Base-by-base conservation (phyloP, 139 green algal species). In the Asterochloris erici region DNA sequence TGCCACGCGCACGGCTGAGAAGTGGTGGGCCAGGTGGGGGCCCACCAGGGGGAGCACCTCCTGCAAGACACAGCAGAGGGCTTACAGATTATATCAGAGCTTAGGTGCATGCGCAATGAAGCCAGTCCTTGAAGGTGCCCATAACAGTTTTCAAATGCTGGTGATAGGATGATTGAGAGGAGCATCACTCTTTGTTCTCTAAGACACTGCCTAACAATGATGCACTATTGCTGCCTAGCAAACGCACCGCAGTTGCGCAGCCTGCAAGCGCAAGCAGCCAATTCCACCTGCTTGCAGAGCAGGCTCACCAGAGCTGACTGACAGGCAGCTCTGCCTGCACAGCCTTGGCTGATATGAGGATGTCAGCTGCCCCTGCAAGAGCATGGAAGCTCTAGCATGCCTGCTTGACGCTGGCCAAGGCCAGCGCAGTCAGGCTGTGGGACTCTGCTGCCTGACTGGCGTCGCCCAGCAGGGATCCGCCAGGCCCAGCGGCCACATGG, bases 1-100 rank as follows among this genome's bases (percentile, higher is more conserved):
- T 28, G 77, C 77, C 19, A 62, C 61, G 62, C 77, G 77, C 63
- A 81, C 73, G 63, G 77, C 63, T 74, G 73, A 38, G 14, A 63
- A 61, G 63, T 62, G 77, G 62, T 81, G n/a, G 9, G 77, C 73
- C 24, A 81, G 63, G 23, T 74, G 74, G n/a, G 15, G 24, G 24
- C 62, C 77, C 9, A 81, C 63, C 12, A 10, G 14, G 73, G 62
- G 63, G 14, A 81, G 12, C n/a, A 74, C 69, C 26, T 74, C 27
- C 63, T 81, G 63, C 77, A 74, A 26, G 13, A 63, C 14, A 62
- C 74, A 78, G 23, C 12, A 47, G 61, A 28, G 29, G 10, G 27
- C 14, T 23, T 27, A 0, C 27, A 61, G 27, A n/a, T n/a, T n/a
- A n/a, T n/a, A n/a, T n/a, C n/a, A n/a, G n/a, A n/a, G n/a, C n/a